Percentiles rank a stretch among this genome's conserved stretches.
Evolutionary conservation across 2,329 filamentous ascomycete species (phyloP).

Genomic region (Penicillium freii): DNA sequence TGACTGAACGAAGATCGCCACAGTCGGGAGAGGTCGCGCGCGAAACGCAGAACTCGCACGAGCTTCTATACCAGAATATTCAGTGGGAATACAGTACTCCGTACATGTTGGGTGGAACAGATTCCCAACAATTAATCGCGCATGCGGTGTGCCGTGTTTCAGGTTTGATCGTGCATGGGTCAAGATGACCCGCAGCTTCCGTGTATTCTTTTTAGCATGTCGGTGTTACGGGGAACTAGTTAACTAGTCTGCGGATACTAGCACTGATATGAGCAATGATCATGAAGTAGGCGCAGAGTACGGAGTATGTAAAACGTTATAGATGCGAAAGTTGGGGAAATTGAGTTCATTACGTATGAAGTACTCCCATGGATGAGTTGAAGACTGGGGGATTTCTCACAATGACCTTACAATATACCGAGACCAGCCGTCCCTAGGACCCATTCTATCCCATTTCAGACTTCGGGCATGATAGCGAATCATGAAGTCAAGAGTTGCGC

Average conservation of each 20-base stretch:
- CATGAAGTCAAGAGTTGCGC: neutral
- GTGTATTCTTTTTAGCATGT: neutral
- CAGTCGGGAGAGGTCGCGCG: neutral
- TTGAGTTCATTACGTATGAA: constrained; percentile 2
- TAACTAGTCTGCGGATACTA: neutral
- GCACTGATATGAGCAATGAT: neutral
- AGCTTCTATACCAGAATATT: neutral
- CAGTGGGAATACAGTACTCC: too few species aligned
- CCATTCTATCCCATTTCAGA: neutral
- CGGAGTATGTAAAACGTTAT: neutral
- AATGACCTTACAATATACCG: neutral
- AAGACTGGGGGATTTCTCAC: neutral
- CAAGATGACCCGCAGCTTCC: neutral
- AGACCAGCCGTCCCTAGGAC: neutral
- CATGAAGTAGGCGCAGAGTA: neutral
- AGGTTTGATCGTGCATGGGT: neutral
- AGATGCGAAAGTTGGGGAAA: neutral
- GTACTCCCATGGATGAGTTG: neutral
- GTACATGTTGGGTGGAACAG: too few species aligned
- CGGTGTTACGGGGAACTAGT: neutral
- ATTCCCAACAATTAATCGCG: neutral
- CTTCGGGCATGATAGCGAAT: constrained; percentile 7
- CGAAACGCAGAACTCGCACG: neutral
- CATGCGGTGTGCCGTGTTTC: neutral
- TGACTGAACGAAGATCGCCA: neutral